Evolutionary conservation across 192 early-diverging fungal genomes (phyloP).

Genomic region (Endogone sp.): DNA sequence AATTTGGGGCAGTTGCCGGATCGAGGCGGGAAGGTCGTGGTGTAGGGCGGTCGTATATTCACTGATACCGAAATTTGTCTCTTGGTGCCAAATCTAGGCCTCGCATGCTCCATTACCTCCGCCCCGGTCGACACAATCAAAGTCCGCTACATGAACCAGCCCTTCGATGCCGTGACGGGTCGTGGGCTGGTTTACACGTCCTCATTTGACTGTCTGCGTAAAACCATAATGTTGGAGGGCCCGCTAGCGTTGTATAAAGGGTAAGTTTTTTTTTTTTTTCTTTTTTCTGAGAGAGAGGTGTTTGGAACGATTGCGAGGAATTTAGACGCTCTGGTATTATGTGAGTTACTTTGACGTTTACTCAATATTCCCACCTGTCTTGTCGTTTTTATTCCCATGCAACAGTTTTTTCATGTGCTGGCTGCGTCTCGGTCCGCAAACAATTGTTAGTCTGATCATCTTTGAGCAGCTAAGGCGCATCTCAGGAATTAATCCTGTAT

Average conservation of each 20-base stretch:
- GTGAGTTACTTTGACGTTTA: too few relatives aligned
- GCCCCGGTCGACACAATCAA: conserved; percentile 33
- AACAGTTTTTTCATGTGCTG: conserved; percentile 38
- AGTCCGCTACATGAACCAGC: conserved; percentile 37
- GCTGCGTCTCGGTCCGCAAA: conserved; percentile 52
- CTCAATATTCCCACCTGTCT: neutral
- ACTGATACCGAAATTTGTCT: neutral
- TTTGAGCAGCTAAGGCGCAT: conserved; percentile 40
- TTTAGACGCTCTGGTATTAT: too few relatives aligned
- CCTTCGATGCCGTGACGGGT: conserved; percentile 20
- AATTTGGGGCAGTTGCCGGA: conserved; percentile 27
- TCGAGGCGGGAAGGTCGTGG: conserved; percentile 26
- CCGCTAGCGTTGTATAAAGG: conserved; percentile 43
- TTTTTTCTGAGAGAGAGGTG: too few relatives aligned
- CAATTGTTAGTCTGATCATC: conserved; percentile 42
- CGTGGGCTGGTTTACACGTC: conserved; percentile 20
- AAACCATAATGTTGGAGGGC: conserved; percentile 39
- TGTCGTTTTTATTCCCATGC: neutral
- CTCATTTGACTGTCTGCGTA: conserved; percentile 24
- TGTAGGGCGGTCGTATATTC: neutral
- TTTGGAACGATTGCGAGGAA: too few relatives aligned
- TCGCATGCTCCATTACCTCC: conserved; percentile 27
- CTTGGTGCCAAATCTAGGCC: too few relatives aligned
- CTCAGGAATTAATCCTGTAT: conserved; percentile 32
- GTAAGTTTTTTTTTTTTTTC: neutral